A percentile compares a stretch with the other conserved stretches of the same genome.
phyloP scores from a whole-genome alignment of 176 grass and related monocot genomes.

The Cenchrus fungigraminus region DNA sequence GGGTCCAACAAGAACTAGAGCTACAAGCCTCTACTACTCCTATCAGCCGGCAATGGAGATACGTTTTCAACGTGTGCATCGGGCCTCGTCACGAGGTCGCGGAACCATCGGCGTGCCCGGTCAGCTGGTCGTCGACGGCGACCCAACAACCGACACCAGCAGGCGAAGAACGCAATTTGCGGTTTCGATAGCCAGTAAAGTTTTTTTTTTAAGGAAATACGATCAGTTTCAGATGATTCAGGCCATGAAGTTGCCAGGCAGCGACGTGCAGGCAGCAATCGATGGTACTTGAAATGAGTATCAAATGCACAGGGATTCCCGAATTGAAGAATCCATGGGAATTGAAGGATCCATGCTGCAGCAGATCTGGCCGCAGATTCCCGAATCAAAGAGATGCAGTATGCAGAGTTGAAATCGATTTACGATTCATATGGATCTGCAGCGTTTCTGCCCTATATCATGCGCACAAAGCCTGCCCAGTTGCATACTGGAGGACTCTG shows the following conservation, averaged over 20 bases:
- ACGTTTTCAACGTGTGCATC: neutral
- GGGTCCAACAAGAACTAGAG: neutral
- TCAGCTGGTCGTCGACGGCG: constrained; percentile 11
- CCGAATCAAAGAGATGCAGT: neutral
- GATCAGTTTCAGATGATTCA: neutral
- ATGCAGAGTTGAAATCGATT: neutral
- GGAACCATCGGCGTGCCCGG: neutral
- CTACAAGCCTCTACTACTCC: no score
- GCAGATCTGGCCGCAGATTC: neutral
- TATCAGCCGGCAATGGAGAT: neutral
- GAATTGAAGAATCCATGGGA: neutral
- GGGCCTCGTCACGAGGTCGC: neutral
- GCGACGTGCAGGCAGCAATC: neutral
- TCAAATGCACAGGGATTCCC: neutral
- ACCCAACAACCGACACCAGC: neutral
- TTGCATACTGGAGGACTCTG: neutral
- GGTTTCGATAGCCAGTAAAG: neutral
- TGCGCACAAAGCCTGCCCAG: neutral
- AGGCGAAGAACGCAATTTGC: neutral
- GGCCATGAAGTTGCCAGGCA: neutral
- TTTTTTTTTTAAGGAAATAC: neutral
- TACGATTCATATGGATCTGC: neutral
- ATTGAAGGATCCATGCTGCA: neutral
- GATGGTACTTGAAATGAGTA: neutral
- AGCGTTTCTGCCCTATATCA: neutral